phyloP scores from a whole-genome alignment of 2,329 filamentous ascomycete genomes.

The Diaporthe australafricana region DNA sequence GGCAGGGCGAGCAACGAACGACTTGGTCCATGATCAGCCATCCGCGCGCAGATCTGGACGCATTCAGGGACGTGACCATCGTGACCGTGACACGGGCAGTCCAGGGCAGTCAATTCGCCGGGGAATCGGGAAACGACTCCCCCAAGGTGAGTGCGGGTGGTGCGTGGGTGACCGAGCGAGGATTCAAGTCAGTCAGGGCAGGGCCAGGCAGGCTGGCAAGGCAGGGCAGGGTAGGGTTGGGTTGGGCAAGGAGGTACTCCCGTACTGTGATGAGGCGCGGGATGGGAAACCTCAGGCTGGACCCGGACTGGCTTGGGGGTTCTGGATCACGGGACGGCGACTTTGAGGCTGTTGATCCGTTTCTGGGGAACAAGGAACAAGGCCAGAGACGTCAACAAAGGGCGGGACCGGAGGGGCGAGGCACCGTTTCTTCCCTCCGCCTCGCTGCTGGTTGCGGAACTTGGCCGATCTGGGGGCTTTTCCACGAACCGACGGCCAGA shows the following conservation, averaged over 20 bases:
- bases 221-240: conserved; percentile 2
- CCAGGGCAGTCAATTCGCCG: conserved; percentile 30
- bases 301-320: conserved; percentile 19
- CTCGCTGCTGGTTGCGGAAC: conserved; percentile 28
- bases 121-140: conserved; percentile 33
- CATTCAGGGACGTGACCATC: conserved; percentile 34
- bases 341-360: conserved; percentile 21
- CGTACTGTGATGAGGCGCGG: conserved; percentile 17
- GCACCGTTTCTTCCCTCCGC: neutral
- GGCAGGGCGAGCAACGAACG: conserved; percentile 19
- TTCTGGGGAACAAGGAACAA: conserved; percentile 17
- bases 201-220: conserved; percentile 3
- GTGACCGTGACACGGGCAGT: conserved; percentile 37
- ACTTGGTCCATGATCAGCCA: conserved; percentile 23
- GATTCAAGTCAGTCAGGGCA: neutral
- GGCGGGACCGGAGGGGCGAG: conserved; percentile 14
- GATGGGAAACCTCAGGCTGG: conserved; percentile 24
- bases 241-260: neutral
- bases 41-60: conserved; percentile 32
- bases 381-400: neutral
- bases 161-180: conserved; percentile 28
- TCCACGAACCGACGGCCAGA: conserved; percentile 8
- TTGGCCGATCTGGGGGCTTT: conserved; percentile 30
- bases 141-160: conserved; percentile 21
- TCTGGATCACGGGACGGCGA: conserved; percentile 28